phyloP scores from a whole-genome alignment of 2,329 filamentous ascomycete genomes.

The Pezicula radicicola region DNA sequence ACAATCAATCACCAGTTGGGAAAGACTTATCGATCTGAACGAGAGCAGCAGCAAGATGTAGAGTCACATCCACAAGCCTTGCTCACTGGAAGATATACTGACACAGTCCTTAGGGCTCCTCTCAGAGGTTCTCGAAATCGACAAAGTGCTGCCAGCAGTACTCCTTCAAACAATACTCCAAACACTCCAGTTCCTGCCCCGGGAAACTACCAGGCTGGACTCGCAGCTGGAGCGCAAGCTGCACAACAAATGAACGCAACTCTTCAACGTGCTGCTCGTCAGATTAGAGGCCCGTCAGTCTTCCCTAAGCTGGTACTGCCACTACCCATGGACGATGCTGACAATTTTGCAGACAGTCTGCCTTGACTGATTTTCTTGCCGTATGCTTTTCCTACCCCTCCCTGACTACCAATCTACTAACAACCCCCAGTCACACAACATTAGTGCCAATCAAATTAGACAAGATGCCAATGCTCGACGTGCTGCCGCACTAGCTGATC shows the following conservation, averaged over 20 bases:
- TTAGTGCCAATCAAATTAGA: conserved; percentile 57
- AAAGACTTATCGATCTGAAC: too few relatives aligned
- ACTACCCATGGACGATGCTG: not conserved
- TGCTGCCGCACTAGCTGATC: conserved; percentile 32
- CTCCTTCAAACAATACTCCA: not conserved
- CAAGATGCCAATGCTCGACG: conserved; percentile 46
- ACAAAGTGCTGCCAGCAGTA: too few relatives aligned
- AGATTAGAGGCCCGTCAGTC: conserved; percentile 28
- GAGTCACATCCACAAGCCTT: too few relatives aligned
- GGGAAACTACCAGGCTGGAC: conserved; percentile 1
- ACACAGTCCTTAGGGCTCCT: too few relatives aligned
- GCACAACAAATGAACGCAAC: not conserved
- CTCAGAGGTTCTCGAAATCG: too few relatives aligned
- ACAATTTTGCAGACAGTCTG: conserved; percentile 48
- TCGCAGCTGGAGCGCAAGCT: conserved; percentile 1
- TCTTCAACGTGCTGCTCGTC: conserved; percentile 9
- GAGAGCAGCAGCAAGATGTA: too few relatives aligned
- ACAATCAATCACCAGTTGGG: too few relatives aligned
- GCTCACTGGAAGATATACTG: too few relatives aligned
- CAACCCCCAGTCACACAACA: conserved; percentile 61
- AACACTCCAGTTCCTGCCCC: not conserved
- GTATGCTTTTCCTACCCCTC: conserved; percentile 36
- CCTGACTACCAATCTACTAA: not conserved
- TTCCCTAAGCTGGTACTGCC: not conserved
- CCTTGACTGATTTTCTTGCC: conserved; percentile 65